phyloP scores from a whole-genome alignment of 2,329 filamentous ascomycete genomes.

The Dryadomyces quercus-mongolicae region DNA sequence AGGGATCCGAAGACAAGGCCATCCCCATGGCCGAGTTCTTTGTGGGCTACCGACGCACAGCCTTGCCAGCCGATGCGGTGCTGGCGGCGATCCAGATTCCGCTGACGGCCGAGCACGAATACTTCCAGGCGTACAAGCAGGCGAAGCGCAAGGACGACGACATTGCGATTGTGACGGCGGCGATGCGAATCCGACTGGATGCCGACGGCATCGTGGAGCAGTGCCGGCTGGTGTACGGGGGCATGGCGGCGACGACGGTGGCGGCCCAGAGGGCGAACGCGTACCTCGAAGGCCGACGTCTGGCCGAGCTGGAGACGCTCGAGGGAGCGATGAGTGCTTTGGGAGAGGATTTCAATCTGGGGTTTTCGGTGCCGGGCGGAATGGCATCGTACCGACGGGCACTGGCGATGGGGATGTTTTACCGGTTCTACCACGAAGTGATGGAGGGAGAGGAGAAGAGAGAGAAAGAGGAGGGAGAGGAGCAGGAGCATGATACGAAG shows the following conservation, averaged over 20 bases:
- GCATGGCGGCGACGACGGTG: constrained; percentile 90
- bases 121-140: constrained; percentile 86
- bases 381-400: constrained; percentile 96
- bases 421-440: constrained; percentile 89
- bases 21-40: constrained; percentile 93
- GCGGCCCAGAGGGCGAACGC: constrained; percentile 66
- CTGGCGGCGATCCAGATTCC: constrained; percentile 85
- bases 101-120: constrained; percentile 65
- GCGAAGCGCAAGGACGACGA: constrained; percentile 96
- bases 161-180: constrained; percentile 91
- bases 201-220: constrained; percentile 56
- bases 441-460: constrained; percentile 45
- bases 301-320: constrained; percentile 69
- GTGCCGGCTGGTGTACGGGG: constrained; percentile 78
- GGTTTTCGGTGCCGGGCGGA: constrained; percentile 84
- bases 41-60: constrained; percentile 78
- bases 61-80: constrained; percentile 67
- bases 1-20: constrained; percentile 45
- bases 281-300: constrained; percentile 64
- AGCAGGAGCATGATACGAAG: neutral
- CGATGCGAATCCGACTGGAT: constrained; percentile 62
- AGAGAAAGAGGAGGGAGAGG: neutral
- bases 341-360: constrained; percentile 79
- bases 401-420: constrained; percentile 87
- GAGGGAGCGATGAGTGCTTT: constrained; percentile 84